A percentile compares a stretch with the other conserved stretches of the same genome.
These are phyloP conservation scores for Brassica napus DNA, from an alignment of 345 rosid species.

Conservation along the genomic window Da-Ae NC_063447.1:53553001-53553500, in stretches of 20 bases:
- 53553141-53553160: conserved; percentile 46
- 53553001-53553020: conserved; percentile 46
- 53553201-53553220: background rate
- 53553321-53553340: background rate
- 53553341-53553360: no score
- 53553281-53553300: background rate
- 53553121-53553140: conserved; percentile 46
- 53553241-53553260: background rate
- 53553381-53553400: no score
- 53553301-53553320: background rate
- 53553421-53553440: no score
- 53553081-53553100: conserved; percentile 46
- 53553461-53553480: no score
- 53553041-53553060: conserved; percentile 45
- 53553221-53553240: background rate
- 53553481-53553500: no score
- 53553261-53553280: no score
- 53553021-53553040: conserved; percentile 50
- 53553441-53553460: no score
- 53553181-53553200: conserved; percentile 34
- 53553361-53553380: no score
- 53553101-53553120: conserved; percentile 44
- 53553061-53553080: conserved; percentile 14
- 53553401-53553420: no score
- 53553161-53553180: conserved; percentile 45